Evolutionary conservation across 805 yeast species (phyloP), one percentile per base, ranked within the genome.

Genomic region (Yarrowia osloensis): DNA sequence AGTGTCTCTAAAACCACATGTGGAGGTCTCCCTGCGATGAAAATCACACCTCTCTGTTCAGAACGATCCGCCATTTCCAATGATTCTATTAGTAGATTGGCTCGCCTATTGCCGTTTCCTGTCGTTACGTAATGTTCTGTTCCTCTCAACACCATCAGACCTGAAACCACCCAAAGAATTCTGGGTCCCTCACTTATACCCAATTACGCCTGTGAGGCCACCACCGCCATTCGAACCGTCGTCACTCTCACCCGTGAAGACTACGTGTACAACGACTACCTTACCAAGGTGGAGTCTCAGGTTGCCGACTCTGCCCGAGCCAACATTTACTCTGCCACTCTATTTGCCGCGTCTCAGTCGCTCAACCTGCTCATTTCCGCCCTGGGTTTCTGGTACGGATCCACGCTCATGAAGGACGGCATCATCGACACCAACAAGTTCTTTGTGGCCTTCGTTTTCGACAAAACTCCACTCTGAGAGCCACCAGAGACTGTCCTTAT

Each of bases 381-480:
- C 2, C 73, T 80, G 5, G 77, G 77, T 13, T 80, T 80, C 74
- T 80, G 82, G 82, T 80, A 78, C 70, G 82, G 82, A 4, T 70
- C 80, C 11, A 76, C 77, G 4, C 72, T 76, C 46, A 55, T 80
- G 71, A 72, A 76, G 42, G 74, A 73, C 42, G 71, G 71, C 22
- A 73, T 72, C 50, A 74, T 74, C 33, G 69, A 73, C 6, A 67
- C 77, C 12, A 71, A 74, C 67, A 75, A 75, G 54, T 80, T 78
- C 72, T 80, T 74, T 65, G 79, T 78, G 28, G 79, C 80, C 21
- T 79, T 77, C 69, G 73, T 75, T 65, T 73, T 77, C 26, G 73
- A n/a, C n/a, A n/a, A n/a, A n/a, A n/a, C n/a, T n/a, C n/a, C n/a
- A n/a, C n/a, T n/a, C n/a, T n/a, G n/a, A n/a, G n/a, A n/a, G n/a